Evolutionary conservation across 768 basidiomycete species (phyloP), one percentile per base, ranked within the genome.

Genomic region (Pleurotus pulmonarius): DNA sequence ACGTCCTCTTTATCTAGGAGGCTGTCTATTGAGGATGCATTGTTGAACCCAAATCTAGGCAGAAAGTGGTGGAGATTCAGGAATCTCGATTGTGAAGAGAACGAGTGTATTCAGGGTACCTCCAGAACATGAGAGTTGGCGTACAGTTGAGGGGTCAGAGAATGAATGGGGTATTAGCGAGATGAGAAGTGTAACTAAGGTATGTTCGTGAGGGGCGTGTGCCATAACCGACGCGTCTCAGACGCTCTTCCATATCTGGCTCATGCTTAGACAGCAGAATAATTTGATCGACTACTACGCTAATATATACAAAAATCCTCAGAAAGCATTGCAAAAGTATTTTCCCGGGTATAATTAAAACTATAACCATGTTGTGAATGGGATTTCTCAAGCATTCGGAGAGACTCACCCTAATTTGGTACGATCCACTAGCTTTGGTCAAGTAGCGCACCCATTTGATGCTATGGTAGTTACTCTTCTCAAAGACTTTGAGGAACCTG

Each of bases 401-500:
- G 25, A 24, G 25, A 81, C 93, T 72, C 69, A 96, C 94, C 77
- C 95, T 75, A 60, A 98, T 86, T 74, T 98, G 95, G 73, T 98
- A 98, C 3, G 85, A 77, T 47, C 96, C 94, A 64, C 87, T 94
- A 5, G 94, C 92, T 72, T 95, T 96, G 20, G 94, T 94, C 56
- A 97, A 81, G 67, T 96, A 97, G 54, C 94, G 77, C 40, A 96
- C 94, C 94, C 94, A 96, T 70, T 96, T 96, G 58, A 97, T 85
- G 62, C 92, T 94, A 60, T 94, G 86, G 67, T 98, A 98, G 61
- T 86, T 92, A 68, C 82, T 84, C 80, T 93, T 97, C 77, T 98
- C 97, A 63, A 98, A 98, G 15, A 99, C 96, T 70, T 98, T 98
- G 66, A 99, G 73, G 81, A 98, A 99, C 53, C 96, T 83, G 43